Evolutionary conservation across 208 protist genomes (phyloP).

Genomic region (Trypanosoma cruzi): DNA sequence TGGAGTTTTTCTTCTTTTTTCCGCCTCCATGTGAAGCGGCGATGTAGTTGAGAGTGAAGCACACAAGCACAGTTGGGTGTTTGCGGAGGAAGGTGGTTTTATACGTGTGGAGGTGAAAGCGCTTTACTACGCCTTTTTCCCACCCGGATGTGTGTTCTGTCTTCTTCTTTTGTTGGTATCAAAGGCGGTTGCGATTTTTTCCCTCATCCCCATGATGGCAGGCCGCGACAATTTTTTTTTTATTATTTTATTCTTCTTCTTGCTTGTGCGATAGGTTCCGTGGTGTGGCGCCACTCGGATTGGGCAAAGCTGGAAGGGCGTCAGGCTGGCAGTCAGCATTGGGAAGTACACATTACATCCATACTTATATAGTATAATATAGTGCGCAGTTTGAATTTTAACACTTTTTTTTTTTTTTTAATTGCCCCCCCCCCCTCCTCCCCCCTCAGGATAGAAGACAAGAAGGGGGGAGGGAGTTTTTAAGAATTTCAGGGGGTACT

Average conservation of each 20-base stretch:
- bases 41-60: too few relatives aligned
- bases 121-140: too few relatives aligned
- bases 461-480: background rate
- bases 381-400: too few relatives aligned
- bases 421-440: too few relatives aligned
- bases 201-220: background rate
- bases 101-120: too few relatives aligned
- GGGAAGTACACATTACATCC: background rate
- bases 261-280: background rate
- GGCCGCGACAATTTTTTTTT: background rate
- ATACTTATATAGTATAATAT: too few relatives aligned
- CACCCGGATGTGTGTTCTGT: too few relatives aligned
- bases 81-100: too few relatives aligned
- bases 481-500: background rate
- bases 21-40: too few relatives aligned
- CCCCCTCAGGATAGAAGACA: background rate
- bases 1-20: too few relatives aligned
- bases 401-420: background rate
- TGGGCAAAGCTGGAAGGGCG: background rate
- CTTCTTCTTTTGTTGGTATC: background rate
- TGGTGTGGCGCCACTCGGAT: background rate
- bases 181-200: background rate
- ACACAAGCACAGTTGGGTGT: too few relatives aligned
- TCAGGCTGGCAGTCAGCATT: background rate
- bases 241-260: slow-evolving; percentile 24